Evolutionary conservation across 2,329 filamentous ascomycete species (phyloP), one percentile per base, ranked within the genome.

Genomic region (Diaporthe destruens): DNA sequence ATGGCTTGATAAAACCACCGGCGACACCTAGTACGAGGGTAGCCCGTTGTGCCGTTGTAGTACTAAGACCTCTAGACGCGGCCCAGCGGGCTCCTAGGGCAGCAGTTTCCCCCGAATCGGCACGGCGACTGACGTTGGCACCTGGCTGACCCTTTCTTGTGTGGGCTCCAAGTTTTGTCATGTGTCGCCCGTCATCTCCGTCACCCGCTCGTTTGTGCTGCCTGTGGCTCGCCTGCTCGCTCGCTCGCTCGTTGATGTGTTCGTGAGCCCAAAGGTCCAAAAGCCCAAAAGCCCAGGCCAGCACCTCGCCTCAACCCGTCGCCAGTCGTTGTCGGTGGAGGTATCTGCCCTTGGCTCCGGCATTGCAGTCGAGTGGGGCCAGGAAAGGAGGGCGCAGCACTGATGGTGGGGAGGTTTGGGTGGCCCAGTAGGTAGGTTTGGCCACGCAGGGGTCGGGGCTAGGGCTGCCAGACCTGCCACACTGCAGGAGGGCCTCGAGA

Each of bases 351-450:
- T 66, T 36, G 61, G 47, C 23, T 39, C 61, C 61, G 61, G 61
- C 54, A 74, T 72, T 72, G 69, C 69, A 68, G 63, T 59, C 18
- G 72, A 42, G 69, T 72, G 72, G 69, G 59, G 69, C 42, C 47
- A 25, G 49, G 63, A 72, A 54, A 72, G 69, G 63, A 69, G 71
- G 70, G 69, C 69, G 65, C 68, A 73, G 72, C n/a, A n/a, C 68
- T 71, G 68, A 51, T 44, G 59, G 44, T 71, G 72, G 59, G 70
- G 72, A 63, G 66, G 65, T 67, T n/a, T 57, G 39, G 57, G 25
- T 32, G 23, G 57, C 56, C 56, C 12, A 29, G 47, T 36, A 32
- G 51, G 39, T 49, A 34, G 49, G 44, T 56, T 57, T 57, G 39
- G 72, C 69, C 72, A 73, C 61, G 71, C 51, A 66, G 61, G 66